These are phyloP conservation scores for Mucor lusitanicus DNA, from an alignment of 371 early-diverging fungal genomes.

Conservation along the genomic window DNA sequence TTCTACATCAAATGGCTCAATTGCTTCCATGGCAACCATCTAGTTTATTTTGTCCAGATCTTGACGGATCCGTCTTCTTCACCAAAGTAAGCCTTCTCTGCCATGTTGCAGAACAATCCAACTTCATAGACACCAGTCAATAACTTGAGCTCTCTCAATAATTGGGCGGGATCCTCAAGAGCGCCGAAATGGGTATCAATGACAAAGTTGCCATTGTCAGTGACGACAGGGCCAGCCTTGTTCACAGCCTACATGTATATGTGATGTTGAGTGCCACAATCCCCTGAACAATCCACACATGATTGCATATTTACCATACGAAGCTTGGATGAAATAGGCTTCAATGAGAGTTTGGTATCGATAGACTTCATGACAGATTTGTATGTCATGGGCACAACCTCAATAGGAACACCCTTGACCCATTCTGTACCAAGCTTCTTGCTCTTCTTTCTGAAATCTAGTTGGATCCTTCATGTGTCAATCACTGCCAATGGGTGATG, in stretches of 20 bases:
- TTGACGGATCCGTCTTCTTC: slow-evolving; percentile 28
- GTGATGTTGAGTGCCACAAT: not conserved
- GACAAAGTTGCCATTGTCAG: slow-evolving; percentile 95
- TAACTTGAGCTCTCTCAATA: slow-evolving; percentile 65
- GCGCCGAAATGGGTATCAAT: slow-evolving; percentile 83
- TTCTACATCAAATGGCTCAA: not conserved
- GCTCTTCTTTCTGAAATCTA: slow-evolving; percentile 85
- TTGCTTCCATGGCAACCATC: not conserved
- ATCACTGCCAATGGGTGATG: not conserved
- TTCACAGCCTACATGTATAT: slow-evolving; percentile 38
- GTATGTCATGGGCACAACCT: slow-evolving; percentile 84
- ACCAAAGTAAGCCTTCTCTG: slow-evolving; percentile 87
- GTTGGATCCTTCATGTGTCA: not conserved
- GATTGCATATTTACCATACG: slow-evolving; percentile 56
- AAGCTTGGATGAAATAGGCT: slow-evolving; percentile 50
- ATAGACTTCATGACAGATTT: slow-evolving; percentile 14
- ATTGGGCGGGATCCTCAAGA: slow-evolving; percentile 62
- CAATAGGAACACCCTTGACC: slow-evolving; percentile 87
- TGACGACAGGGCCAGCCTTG: slow-evolving; percentile 95
- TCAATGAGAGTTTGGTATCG: slow-evolving; percentile 20
- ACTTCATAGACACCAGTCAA: slow-evolving; percentile 91
- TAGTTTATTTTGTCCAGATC: slow-evolving; percentile 6
- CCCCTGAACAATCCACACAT: not conserved
- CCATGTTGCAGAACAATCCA: slow-evolving; percentile 89
- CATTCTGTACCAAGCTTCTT: slow-evolving; percentile 76